Evolutionary conservation across 2,329 filamentous ascomycete genomes (phyloP), one percentile per base, ranked within the genome.

Genomic region (Ophiostoma sp.): DNA sequence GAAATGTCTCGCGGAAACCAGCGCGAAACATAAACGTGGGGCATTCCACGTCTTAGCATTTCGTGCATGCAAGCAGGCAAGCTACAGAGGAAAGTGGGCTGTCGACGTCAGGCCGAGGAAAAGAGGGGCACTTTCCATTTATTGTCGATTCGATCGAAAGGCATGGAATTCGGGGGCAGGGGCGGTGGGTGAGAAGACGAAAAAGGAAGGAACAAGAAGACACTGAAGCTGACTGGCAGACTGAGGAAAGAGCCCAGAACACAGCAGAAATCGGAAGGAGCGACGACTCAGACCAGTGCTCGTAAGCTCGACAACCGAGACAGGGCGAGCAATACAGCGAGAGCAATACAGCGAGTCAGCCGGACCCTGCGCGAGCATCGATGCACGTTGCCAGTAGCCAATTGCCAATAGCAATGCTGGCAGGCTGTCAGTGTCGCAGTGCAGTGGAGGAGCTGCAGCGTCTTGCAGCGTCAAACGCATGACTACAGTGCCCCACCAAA

Each of bases 371-470:
- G 14, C 55, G 27, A 60, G 12, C 27, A 55, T 18, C 49, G 27
- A 27, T 27, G 27, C 27, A 27, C 27, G 27, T 55, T 49, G 47
- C 47, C 49, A 27, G 27, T 5, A n/a, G 18, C 49, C 49, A 27
- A 8, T 55, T 18, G 8, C n/a, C 49, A 55, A 55, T 55, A 60
- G 38, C 14, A 5, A 18, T 64, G 63, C 7, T 47, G 63, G n/a
- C 63, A 44, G 47, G 63, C 63, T 64, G 63, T 64, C 63, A 64
- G 18, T 45, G 63, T 64, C 36, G 42, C 41, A 64, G 63, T 64
- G 62, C 62, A 64, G 62, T 62, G 58, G n/a, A 55, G 49, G 18
- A 55, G 5, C 45, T 49, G 45, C 55, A 60, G 27, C 27, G 27
- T 11, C 36, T 60, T 55, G 7, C 18, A 27, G 49, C 49, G 49